Evolutionary conservation across 2,329 filamentous ascomycete species (phyloP), one percentile per base, ranked within the genome.

Genomic region (Claviceps purpurea): DNA sequence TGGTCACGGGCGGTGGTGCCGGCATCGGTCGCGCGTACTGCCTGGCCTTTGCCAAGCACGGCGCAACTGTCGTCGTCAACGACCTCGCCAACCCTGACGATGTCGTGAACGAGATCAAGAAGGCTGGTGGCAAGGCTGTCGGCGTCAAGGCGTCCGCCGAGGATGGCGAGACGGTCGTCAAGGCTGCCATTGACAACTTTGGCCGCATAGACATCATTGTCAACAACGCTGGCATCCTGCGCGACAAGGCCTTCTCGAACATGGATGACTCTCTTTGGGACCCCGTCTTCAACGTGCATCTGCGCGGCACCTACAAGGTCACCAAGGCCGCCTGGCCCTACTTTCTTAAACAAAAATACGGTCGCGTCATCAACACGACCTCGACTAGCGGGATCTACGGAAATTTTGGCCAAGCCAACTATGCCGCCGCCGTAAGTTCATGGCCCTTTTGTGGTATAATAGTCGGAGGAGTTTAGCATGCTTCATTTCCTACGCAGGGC

Each of bases 331-430:
- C 93, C 20, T 98, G 91, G 89, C 93, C 93, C 49, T 87, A 94
- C 70, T 87, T 98, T 77, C 77, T 97, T 50, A 95, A 96, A 79
- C 93, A 98, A 71, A 97, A 96, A 77, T 98, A 96, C 64, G 93
- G 93, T 59, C 89, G 93, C 63, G 82, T 98, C 56, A 77, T 98
- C 64, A 98, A 98, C 78, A 98, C 93, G 47, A 93, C 93, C 42
- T 95, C 89, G 39, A 97, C 93, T 48, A 94, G 87, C 61, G 93
- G 93, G 70, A 95, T 98, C 69, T 98, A 98, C 68, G 93, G 93
- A 61, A 98, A 96, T 79, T 98, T 98, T 67, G 93, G 93, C 57
- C 93, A 98, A 72, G 88, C 91, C 63, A 98, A 98, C 78, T 98
- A 98, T 70, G 80, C 93, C 56, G 88, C 91, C 54, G 87, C 87